Evolutionary conservation across 2,329 filamentous ascomycete genomes (phyloP), one percentile per base, ranked within the genome.

Genomic region (Aspergillus sp.): DNA sequence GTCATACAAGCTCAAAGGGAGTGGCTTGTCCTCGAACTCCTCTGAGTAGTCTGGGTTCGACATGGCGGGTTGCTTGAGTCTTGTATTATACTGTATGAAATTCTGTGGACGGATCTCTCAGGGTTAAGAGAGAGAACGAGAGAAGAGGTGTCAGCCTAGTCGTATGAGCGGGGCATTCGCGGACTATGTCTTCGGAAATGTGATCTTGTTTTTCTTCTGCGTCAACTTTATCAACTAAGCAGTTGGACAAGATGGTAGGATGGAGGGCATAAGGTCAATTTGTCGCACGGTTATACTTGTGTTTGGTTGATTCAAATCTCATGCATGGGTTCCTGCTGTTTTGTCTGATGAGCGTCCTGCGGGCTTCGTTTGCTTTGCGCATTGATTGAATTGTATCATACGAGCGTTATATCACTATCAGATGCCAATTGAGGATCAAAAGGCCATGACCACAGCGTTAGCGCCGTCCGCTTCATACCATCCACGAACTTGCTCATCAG

Each of bases 181-280:
- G 64, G 93, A 98, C 72, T 98, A 86, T 65, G 78, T 98, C 50
- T 88, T 96, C 58, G 93, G 91, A 66, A 96, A 90, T 69, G 68
- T 98, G 67, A 88, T 97, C 66, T 73, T 97, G 68, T 94, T 98
- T 75, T 95, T 97, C 74, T 98, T 98, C 78, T 96, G 90, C 72
- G 83, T 97, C 67, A 98, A 98, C 79, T 98, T 98, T 71, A 97
- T 98, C 76, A 98, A 98, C 79, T 98, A 77, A 75, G 57, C 46
- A 41, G 42, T 43, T 30, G 44, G 19, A 19, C 19, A 19, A 19
- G 19, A 19, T 19, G 19, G 19, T 19, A 19, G 19, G 19, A 19
- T 19, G 19, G 19, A 19, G 2, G 19, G 19, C 19, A 19, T 19
- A 36, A 19, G 19, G 19, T 2, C 19, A 19, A 19, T 19, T 19